phyloP scores from a whole-genome alignment of 2,329 filamentous ascomycete species.

The Penicillium sp. region DNA sequence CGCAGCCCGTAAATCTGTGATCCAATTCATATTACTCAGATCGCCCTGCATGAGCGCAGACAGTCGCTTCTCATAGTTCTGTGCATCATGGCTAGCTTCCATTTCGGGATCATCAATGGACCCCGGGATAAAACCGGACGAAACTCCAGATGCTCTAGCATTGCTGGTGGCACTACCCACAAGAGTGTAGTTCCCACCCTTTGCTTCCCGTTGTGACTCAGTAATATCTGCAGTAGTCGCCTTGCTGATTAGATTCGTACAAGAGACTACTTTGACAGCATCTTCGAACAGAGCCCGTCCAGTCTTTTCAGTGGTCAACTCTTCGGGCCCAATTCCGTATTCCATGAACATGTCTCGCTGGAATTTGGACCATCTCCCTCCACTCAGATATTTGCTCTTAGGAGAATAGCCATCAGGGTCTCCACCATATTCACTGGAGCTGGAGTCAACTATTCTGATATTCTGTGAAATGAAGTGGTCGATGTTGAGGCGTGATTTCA shows the following conservation, averaged over 20 bases:
- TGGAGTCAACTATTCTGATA: slow-evolving; percentile 9
- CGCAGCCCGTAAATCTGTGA: slow-evolving; percentile 22
- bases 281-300: neutral
- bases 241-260: neutral
- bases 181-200: neutral
- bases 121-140: neutral
- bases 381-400: slow-evolving; percentile 6
- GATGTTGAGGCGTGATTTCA: neutral
- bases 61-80: neutral
- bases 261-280: neutral
- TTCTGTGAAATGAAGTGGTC: neutral
- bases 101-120: slow-evolving; percentile 8
- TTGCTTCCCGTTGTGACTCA: neutral
- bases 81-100: neutral
- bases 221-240: neutral
- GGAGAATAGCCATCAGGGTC: slow-evolving; percentile 7
- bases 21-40: slow-evolving; percentile 23
- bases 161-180: neutral
- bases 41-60: slow-evolving; percentile 3
- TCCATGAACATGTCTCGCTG: slow-evolving; percentile 28
- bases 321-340: slow-evolving; percentile 24
- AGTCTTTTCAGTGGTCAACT: slow-evolving; percentile 2
- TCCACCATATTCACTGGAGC: slow-evolving; percentile 15
- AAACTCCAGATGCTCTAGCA: neutral
- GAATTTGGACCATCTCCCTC: slow-evolving; percentile 24